Evolutionary conservation across 2,329 filamentous ascomycete genomes (phyloP), one percentile per base, ranked within the genome.

Genomic region (Colletotrichum costaricense): DNA sequence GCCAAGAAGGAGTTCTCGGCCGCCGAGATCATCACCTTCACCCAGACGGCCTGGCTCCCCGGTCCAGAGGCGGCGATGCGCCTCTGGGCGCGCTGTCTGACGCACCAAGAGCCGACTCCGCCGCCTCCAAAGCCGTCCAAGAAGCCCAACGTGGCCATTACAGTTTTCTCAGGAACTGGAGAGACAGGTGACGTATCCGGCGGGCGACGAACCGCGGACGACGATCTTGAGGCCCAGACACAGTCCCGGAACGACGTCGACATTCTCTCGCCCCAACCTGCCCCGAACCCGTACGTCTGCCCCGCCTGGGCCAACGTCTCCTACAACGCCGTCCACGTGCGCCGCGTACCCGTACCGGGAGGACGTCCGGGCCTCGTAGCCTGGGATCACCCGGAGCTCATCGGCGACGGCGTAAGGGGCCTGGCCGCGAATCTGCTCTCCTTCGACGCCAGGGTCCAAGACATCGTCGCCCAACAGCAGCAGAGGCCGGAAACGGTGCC

Each of bases 31-130:
- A 84, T 93, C 71, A 90, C 89, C 22, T 83, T 92, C 76, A 88
- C 90, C 1, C 88, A 90, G 78, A 81, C 93, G 33, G 88, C 90
- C 26, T 93, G 92, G 92, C 80, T 93, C 1, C 91, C 92, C 0
- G 92, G 91, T 0, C 91, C 91, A 0, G 91, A 93, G 77, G 87
- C 87, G 2, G 87, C 86, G 3, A 80, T 92, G 76, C 83, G 90
- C 30, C 92, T 88, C 69, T 90, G 87, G 88, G 84, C 87, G 7
- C 79, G 85, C 46, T 86, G 85, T 52, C 80, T 81, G 19, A 79
- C 80, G n/a, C 80, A 84, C 49, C 74, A 77, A 8, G 81, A 84
- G 56, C 77, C 77, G 56, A 77, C 77, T 1, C 65, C 68, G 1
- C 66, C 68, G 4, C 76, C 78, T 33, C 74, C 78, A 71, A 78